Evolutionary conservation across 805 yeast species (phyloP).

Genomic region (Kodamaea neixiangensis): DNA sequence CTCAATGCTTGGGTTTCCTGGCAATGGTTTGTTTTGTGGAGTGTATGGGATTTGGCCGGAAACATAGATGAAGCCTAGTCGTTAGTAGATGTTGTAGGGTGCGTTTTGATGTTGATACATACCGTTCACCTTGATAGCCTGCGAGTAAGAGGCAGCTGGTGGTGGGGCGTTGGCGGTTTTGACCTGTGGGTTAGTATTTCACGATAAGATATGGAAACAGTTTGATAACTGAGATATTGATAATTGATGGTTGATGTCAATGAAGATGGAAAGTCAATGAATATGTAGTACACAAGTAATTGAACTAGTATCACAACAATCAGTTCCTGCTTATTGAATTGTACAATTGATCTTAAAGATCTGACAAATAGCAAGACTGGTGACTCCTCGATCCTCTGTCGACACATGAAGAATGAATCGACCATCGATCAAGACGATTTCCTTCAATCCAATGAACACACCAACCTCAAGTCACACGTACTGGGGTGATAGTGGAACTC

Average conservation of each 20-base stretch:
- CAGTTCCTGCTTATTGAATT: too few relatives aligned
- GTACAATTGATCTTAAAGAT: too few relatives aligned
- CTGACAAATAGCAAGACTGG: background rate
- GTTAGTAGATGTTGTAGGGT: slow-evolving; percentile 17
- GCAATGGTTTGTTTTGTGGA: slow-evolving; percentile 75
- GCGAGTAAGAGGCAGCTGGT: slow-evolving; percentile 96
- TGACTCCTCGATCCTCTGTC: too few relatives aligned
- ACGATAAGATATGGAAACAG: too few relatives aligned
- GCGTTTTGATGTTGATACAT: slow-evolving; percentile 10
- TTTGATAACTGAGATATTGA: too few relatives aligned
- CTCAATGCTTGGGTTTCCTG: slow-evolving; percentile 63
- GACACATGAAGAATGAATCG: background rate
- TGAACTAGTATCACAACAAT: too few relatives aligned
- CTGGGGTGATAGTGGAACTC: slow-evolving; percentile 31
- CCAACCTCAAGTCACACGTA: slow-evolving; percentile 21
- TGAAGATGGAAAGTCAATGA: too few relatives aligned
- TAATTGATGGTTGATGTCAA: too few relatives aligned
- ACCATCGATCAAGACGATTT: background rate
- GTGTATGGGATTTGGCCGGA: slow-evolving; percentile 96
- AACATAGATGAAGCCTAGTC: slow-evolving; percentile 73
- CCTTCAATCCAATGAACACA: background rate
- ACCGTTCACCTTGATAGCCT: slow-evolving; percentile 86
- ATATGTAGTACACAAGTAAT: too few relatives aligned
- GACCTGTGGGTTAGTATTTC: slow-evolving; percentile 39
- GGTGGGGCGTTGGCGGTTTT: slow-evolving; percentile 84